A percentile compares a stretch with the other conserved stretches of the same genome.
These are phyloP conservation scores for Torrubiella hemipterigena DNA, from an alignment of 2,329 filamentous ascomycete species.

Conservation along the genomic window DNA sequence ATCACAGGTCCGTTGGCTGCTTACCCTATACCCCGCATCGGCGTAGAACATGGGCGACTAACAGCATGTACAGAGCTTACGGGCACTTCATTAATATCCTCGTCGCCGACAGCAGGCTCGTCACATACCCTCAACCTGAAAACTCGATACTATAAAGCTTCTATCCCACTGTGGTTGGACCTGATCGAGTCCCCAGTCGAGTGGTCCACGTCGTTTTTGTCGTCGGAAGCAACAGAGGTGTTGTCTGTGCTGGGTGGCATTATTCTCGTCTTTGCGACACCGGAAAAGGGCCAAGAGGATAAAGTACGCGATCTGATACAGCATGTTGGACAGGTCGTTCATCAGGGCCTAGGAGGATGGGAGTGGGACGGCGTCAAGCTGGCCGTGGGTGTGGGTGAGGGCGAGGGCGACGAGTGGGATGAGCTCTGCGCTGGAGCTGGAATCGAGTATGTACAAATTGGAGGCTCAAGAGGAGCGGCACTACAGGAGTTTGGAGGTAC, in stretches of 20 bases:
- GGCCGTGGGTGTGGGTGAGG: constrained; percentile 41
- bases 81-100: constrained; percentile 27
- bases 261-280: constrained; percentile 27
- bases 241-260: constrained; percentile 47
- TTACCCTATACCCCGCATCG: no score
- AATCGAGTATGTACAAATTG: constrained; percentile 51
- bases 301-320: constrained; percentile 30
- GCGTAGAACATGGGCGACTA: no score
- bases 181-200: constrained; percentile 36
- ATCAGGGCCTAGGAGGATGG: constrained; percentile 45
- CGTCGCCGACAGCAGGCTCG: constrained; percentile 40
- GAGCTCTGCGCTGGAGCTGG: constrained; percentile 43
- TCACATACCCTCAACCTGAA: constrained; percentile 43
- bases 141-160: constrained; percentile 49
- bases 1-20: constrained; percentile 34
- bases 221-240: constrained; percentile 49
- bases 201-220: constrained; percentile 49
- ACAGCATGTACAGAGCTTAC: constrained; percentile 33
- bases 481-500: constrained; percentile 46
- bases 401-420: constrained; percentile 43
- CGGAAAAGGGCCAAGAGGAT: constrained; percentile 8
- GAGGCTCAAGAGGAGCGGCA: constrained; percentile 21
- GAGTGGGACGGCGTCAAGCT: constrained; percentile 53
- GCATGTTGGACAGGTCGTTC: constrained; percentile 42
- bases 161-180: constrained; percentile 57